These are phyloP conservation scores for Phytopythium chamaehyphon DNA, from an alignment of 352 stramenopile species.

Conservation along the genomic window DNA sequence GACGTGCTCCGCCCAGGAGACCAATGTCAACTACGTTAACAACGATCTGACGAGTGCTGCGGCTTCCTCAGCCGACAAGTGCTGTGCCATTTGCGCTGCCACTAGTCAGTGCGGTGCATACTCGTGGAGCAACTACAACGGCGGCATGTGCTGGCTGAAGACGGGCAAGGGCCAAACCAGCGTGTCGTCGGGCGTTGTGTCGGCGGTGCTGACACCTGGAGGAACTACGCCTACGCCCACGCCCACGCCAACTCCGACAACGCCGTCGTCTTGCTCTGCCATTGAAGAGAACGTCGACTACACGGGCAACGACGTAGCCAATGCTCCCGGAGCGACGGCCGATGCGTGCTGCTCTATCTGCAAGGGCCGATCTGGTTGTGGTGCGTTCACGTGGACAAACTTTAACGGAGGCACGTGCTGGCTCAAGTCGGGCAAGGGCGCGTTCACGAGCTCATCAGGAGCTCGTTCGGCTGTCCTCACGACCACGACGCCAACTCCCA, in stretches of 20 bases:
- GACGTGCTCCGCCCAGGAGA: slow-evolving; percentile 19
- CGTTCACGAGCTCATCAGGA: slow-evolving; percentile 7
- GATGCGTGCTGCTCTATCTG: slow-evolving; percentile 30
- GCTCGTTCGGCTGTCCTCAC: slow-evolving; percentile 12
- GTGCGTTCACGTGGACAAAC: slow-evolving; percentile 47
- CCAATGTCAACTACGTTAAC: slow-evolving; percentile 35
- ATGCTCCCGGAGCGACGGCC: slow-evolving; percentile 10
- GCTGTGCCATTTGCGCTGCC: slow-evolving; percentile 26
- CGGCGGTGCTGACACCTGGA: slow-evolving; percentile 10
- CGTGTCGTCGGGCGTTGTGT: slow-evolving; percentile 9
- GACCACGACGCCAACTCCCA: slow-evolving; percentile 5
- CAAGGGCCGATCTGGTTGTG: slow-evolving; percentile 25
- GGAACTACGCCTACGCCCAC: slow-evolving; percentile 5
- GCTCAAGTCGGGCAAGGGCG: slow-evolving; percentile 43
- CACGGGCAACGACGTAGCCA: slow-evolving; percentile 19
- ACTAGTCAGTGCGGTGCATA: slow-evolving; percentile 30
- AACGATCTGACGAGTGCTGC: slow-evolving; percentile 30
- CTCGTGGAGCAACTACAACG: slow-evolving; percentile 47
- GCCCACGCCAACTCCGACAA: slow-evolving; percentile 6
- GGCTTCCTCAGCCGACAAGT: slow-evolving; percentile 25
- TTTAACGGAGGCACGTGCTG: slow-evolving; percentile 47
- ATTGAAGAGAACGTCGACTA: slow-evolving; percentile 33
- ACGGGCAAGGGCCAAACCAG: slow-evolving; percentile 16
- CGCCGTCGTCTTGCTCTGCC: slow-evolving; percentile 12
- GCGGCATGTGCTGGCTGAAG: slow-evolving; percentile 59